Conservation (phyloP, 306 rosid genomes). For the Begonia loranthoides region DNA sequence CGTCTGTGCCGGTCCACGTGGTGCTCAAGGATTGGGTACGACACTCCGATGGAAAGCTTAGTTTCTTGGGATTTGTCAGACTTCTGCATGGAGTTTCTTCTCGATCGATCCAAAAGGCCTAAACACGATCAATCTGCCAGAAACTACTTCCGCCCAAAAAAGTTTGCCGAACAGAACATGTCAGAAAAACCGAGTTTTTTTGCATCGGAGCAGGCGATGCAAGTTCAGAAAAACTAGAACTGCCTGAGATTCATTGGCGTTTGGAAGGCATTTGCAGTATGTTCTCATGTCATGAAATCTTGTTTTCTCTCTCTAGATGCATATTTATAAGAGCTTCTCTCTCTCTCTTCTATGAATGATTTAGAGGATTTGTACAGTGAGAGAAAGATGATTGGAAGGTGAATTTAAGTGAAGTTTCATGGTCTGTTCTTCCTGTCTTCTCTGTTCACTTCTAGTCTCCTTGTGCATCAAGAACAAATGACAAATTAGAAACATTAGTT, state of each 20-base stretch:
- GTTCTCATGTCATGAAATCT: constrained; percentile 8
- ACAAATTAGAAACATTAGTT: too few relatives aligned
- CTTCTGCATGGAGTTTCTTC: constrained; percentile 64
- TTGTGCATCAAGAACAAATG: too few relatives aligned
- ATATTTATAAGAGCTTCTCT: constrained; percentile 4
- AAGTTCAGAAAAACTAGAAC: background rate
- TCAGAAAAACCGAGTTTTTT: background rate
- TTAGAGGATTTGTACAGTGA: constrained; percentile 15
- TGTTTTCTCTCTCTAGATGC: too few relatives aligned
- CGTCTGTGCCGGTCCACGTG: constrained; percentile 71
- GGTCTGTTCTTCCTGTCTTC: too few relatives aligned
- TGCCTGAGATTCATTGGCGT: background rate
- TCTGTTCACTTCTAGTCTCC: too few relatives aligned
- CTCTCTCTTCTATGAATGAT: background rate
- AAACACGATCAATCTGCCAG: too few relatives aligned
- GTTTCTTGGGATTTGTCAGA: constrained; percentile 75
- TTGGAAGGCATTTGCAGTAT: constrained; percentile 3
- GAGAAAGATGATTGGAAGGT: constrained; percentile 5
- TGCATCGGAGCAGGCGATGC: constrained; percentile 5
- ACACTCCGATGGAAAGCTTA: constrained; percentile 81
- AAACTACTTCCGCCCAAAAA: too few relatives aligned
- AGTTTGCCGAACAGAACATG: background rate
- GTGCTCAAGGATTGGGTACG: constrained; percentile 90
- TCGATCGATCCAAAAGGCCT: constrained; percentile 51
- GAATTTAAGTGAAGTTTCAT: too few relatives aligned